phyloP scores from a whole-genome alignment of 352 stramenopile genomes.

The Pythium aquatile region DNA sequence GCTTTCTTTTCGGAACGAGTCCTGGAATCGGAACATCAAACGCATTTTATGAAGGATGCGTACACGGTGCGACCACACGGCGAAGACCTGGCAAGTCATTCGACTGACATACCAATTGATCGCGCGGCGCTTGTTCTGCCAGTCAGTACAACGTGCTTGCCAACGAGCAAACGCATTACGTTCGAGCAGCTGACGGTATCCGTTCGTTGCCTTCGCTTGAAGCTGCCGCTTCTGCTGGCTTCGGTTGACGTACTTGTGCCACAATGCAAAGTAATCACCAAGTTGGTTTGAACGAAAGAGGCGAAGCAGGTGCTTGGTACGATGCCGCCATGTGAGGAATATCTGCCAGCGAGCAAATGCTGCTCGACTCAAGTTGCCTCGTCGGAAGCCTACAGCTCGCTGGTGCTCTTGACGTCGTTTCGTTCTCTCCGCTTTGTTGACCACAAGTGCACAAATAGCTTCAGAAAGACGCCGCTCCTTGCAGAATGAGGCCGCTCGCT shows the following conservation, averaged over 20 bases:
- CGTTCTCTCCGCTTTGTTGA: background rate
- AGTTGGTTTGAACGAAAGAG: conserved; percentile 14
- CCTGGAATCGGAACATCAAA: conserved; percentile 37
- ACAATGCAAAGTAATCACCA: conserved; percentile 14
- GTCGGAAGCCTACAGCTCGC: background rate
- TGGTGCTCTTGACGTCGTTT: background rate
- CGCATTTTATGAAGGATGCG: conserved; percentile 37
- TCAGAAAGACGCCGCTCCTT: background rate
- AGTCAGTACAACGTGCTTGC: background rate
- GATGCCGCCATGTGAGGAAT: conserved; percentile 9
- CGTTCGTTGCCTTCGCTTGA: background rate
- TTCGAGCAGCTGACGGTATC: background rate
- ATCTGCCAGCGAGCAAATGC: conserved; percentile 1
- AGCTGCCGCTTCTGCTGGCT: conserved; percentile 3
- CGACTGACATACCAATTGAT: background rate
- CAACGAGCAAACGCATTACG: conserved; percentile 1
- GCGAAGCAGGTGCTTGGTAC: conserved; percentile 9
- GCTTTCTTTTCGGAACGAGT: conserved; percentile 30
- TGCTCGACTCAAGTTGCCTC: background rate
- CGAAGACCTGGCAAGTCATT: background rate
- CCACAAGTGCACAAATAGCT: background rate
- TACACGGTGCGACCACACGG: conserved; percentile 9
- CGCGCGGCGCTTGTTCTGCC: background rate
- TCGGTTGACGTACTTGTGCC: conserved; percentile 10
- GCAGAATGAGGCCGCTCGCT: background rate